phyloP scores from a whole-genome alignment of 148 eudicot genomes.

The Silene uniflora region DNA sequence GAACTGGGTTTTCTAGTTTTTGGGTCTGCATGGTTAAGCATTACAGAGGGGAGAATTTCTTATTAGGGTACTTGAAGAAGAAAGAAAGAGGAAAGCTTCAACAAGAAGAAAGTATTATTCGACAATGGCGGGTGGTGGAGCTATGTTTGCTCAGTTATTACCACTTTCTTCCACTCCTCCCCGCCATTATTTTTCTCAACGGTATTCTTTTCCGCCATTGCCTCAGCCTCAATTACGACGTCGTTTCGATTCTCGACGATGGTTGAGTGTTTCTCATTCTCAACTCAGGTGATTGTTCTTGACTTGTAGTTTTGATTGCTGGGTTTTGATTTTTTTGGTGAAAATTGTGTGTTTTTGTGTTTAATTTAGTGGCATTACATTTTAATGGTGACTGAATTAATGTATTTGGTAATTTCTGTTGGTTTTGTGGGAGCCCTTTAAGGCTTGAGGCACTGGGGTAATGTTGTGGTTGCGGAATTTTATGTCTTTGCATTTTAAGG shows the following conservation, averaged over 20 bases:
- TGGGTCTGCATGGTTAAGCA: slow-evolving; percentile 39
- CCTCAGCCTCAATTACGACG: slow-evolving; percentile 32
- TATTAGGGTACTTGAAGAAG: slow-evolving; percentile 37
- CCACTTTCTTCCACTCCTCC: slow-evolving; percentile 26
- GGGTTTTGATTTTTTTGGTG: neutral
- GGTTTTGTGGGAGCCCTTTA: neutral
- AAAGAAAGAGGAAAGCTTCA: slow-evolving; percentile 30
- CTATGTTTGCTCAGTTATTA: slow-evolving; percentile 39
- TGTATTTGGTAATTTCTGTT: neutral
- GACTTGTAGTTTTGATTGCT: neutral
- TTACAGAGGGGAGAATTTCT: slow-evolving; percentile 24
- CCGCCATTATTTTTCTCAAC: slow-evolving; percentile 21
- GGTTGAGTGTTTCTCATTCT: slow-evolving; percentile 32
- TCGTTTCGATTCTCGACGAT: slow-evolving; percentile 35
- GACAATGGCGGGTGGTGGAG: slow-evolving; percentile 32
- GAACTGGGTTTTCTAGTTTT: slow-evolving; percentile 5
- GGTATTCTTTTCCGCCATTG: slow-evolving; percentile 23
- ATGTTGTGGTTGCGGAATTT: neutral
- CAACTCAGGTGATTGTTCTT: slow-evolving; percentile 31
- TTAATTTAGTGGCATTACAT: neutral
- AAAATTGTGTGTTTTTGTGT: neutral
- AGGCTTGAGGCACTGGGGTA: neutral
- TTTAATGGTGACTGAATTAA: neutral
- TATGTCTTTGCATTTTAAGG: neutral
- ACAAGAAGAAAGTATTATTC: slow-evolving; percentile 15